These are phyloP conservation scores for Penicillium sp. DNA, from an alignment of 2,329 filamentous ascomycete species.

Conservation along the genomic window DNA sequence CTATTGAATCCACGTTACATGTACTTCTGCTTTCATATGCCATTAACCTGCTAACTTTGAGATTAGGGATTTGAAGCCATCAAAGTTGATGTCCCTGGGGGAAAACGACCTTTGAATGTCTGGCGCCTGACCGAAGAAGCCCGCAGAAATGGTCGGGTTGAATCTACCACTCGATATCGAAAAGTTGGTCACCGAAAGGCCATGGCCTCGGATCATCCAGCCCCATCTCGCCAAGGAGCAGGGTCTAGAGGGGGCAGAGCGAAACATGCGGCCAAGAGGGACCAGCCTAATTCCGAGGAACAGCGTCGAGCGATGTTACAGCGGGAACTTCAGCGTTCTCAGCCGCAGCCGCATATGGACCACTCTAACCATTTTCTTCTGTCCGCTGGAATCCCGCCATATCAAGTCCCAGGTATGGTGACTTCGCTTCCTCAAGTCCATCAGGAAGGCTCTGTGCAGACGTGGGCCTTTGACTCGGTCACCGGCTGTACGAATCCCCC, in stretches of 20 bases:
- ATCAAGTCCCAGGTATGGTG: neutral
- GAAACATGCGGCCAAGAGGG: conserved; percentile 32
- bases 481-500: conserved; percentile 26
- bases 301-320: conserved; percentile 7
- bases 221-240: conserved; percentile 38
- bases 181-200: conserved; percentile 44
- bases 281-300: conserved; percentile 25
- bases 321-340: neutral
- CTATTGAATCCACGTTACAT: no score
- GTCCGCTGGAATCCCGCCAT: neutral
- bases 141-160: conserved; percentile 59
- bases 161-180: conserved; percentile 78
- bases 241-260: conserved; percentile 40
- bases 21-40: conserved; percentile 2
- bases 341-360: neutral
- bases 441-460: neutral
- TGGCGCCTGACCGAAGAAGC: conserved; percentile 74
- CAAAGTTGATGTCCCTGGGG: conserved; percentile 43
- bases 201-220: conserved; percentile 34
- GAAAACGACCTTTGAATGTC: conserved; percentile 59
- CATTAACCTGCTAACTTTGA: neutral
- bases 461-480: conserved; percentile 20
- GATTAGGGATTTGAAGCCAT: conserved; percentile 48
- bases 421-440: neutral
- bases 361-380: neutral